Evolutionary conservation across 1,284 basidiomycete genomes (phyloP), one percentile per base, ranked within the genome.

Genomic region (Volvariella volvacea): DNA sequence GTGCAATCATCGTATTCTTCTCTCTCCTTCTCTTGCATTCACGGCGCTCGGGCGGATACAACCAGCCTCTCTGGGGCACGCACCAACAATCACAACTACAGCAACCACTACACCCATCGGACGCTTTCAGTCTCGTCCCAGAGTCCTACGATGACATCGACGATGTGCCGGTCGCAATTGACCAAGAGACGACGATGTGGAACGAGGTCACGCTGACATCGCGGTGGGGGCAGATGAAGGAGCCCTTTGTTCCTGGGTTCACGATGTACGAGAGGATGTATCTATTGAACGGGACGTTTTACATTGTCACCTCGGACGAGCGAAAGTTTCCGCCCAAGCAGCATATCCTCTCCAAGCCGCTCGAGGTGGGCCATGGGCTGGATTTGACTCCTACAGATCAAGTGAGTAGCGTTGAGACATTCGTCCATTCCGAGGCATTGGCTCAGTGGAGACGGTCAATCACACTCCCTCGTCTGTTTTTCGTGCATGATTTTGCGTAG

Each of bases 281-380:
- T 30, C 41, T 45, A 22, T 17, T 41, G 19, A 48, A 44, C 22
- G 40, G 43, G 19, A 52, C 51, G 6, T 44, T 51, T 14, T 53
- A 46, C n/a, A 50, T 49, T 31, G 53, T 52, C 28, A 41, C 46
- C 36, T 20, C 22, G 14, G 37, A 17, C 16, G n/a, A 30, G 17
- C 44, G 41, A 7, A 34, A 45, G 9, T 54, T 54, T 34, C 55
- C 53, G 9, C 37, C 50, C 3, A 47, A 44, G 46, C 37, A 33
- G 20, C 39, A 50, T 20, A 50, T 57, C 15, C 45, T 57, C 8
- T 39, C 44, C 7, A 48, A 49, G 28, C 49, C 50, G 14, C 22
- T 50, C 2, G 47, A 53, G 10, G 28, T 47, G 22, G 50, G 42
- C 10, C 30, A 42, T 28, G 49, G 41, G 2, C 20, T 34, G 14